These are phyloP conservation scores for Quercus bicolor DNA, from an alignment of 306 rosid species.

Conservation along the genomic window DNA sequence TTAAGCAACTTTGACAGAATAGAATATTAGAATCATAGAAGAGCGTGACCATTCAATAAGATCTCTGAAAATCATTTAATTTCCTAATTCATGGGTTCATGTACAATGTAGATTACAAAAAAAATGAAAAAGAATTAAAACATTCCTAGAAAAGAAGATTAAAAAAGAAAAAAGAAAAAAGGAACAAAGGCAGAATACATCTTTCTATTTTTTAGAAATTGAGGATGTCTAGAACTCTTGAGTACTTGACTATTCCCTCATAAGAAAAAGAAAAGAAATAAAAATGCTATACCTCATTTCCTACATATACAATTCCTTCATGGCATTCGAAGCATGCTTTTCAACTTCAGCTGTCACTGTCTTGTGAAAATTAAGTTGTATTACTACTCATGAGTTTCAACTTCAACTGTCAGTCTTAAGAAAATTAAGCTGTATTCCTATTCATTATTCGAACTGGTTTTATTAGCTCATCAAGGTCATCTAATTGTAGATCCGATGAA, in stretches of 20 bases:
- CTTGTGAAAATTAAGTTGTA: constrained; percentile 3
- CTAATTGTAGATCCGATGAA: constrained; percentile 34
- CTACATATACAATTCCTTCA: constrained; percentile 1
- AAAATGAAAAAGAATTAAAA: neutral
- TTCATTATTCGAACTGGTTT: constrained; percentile 57
- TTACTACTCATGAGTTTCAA: constrained; percentile 17
- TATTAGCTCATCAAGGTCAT: constrained; percentile 49
- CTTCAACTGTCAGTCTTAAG: constrained; percentile 19
- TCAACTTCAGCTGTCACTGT: constrained; percentile 17
- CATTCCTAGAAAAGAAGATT: neutral
- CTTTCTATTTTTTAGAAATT: too few relatives aligned
- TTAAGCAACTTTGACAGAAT: neutral
- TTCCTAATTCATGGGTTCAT: too few relatives aligned
- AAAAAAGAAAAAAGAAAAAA: neutral
- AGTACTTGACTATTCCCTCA: too few relatives aligned
- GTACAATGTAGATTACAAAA: neutral
- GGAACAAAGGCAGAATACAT: neutral
- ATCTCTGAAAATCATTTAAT: neutral
- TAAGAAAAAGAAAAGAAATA: neutral
- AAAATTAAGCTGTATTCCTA: constrained; percentile 4
- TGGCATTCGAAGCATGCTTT: neutral
- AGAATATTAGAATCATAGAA: neutral
- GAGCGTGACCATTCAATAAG: too few relatives aligned
- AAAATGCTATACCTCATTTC: neutral
- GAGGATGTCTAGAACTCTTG: too few relatives aligned